Base-by-base conservation (phyloP, 1,139 yeast species). In the Yamadazyma aaseri region DNA sequence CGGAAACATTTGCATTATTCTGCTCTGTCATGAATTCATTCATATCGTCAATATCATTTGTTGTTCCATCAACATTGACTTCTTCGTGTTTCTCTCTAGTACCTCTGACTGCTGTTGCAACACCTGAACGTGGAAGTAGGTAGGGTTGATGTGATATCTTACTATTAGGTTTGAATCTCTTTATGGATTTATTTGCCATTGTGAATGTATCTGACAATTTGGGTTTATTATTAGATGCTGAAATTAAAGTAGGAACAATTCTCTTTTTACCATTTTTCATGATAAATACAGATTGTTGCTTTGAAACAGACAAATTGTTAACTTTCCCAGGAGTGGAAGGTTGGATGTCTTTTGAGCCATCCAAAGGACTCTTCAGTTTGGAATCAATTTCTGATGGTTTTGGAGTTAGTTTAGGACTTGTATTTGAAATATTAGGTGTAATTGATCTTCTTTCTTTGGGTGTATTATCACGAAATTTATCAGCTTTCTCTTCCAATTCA, bases 201-300 rank as follows among this genome's bases (percentile, higher is more conserved):
- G 33, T 20, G 11, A 29, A 17, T 6, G 28, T 17, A 6, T 30
- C 41, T 9, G 38, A 35, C 22, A 23, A 25, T 28, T 20, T 33
- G 4, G 64, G 43, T 9, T 61, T 49, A 9, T 70, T 47, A 1
- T 79, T 63, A 35, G 34, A 39, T 1, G 75, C 56, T 0, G 90
- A 76, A 2, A 90, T 73, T n/a, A 90, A 63, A 35, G 81, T 71
- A 1, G 98, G 97, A 0, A 95, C 79, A 2, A 92, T 92, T 43
- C 97, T 65, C 48, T 89, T 89, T 51, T 81, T 83, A 10, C 97
- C 97, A 28, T 83, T 77, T 50, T 84, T 85, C 6, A 81, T 66
- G 2, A 85, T 74, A 3, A 81, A 67, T 20, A 47, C 54, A 23
- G 56, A 65, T 3, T 49, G 47, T 27, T 52, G 29, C 36, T 52